Evolutionary conservation across 345 rosid genomes (phyloP).

Genomic region (Citrus hindsii): DNA sequence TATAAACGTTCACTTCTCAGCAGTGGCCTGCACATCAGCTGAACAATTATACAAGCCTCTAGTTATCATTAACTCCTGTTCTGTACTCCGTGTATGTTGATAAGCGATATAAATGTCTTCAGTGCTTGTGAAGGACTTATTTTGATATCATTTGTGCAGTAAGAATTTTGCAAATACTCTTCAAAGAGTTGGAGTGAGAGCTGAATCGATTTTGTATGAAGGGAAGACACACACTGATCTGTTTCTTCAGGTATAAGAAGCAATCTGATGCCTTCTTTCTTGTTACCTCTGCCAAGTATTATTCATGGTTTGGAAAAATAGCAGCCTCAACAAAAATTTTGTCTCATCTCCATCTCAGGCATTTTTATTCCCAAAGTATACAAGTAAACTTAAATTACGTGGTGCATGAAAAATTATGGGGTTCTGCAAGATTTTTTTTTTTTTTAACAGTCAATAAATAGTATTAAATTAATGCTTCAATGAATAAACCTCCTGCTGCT

Average conservation of each 20-base stretch:
- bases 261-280: neutral
- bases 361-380: neutral
- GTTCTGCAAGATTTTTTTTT: neutral
- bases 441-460: too few species aligned
- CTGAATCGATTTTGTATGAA: slow-evolving; percentile 67
- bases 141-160: slow-evolving; percentile 40
- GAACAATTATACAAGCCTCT: neutral
- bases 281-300: neutral
- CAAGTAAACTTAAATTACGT: too few species aligned
- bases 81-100: neutral
- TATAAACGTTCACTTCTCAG: neutral
- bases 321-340: neutral
- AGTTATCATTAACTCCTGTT: neutral
- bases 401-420: too few species aligned
- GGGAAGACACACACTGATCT: slow-evolving; percentile 95
- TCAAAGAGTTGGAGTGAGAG: slow-evolving; percentile 64
- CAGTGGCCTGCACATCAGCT: neutral
- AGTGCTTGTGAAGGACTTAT: slow-evolving; percentile 1
- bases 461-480: neutral
- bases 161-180: slow-evolving; percentile 74
- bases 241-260: slow-evolving; percentile 77
- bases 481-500: neutral
- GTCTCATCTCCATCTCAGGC: neutral
- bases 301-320: neutral
- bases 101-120: neutral